phyloP scores from a whole-genome alignment of 352 stramenopile genomes.

The Globisporangium middletonii region DNA sequence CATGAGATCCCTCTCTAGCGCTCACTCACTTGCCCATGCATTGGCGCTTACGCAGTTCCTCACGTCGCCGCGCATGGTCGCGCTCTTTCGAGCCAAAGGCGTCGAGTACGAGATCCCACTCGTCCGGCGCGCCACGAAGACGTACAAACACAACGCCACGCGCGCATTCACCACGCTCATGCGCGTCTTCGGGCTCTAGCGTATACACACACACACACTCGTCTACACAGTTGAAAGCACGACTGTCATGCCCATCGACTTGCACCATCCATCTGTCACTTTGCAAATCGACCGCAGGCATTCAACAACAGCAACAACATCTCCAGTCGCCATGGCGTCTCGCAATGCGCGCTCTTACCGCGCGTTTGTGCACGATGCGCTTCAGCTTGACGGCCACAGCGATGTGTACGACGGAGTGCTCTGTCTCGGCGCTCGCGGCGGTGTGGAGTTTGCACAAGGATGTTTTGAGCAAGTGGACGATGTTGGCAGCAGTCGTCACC shows the following conservation, averaged over 20 bases:
- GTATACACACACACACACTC: not conserved
- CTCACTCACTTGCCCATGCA: not conserved
- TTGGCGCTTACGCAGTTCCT: conserved; percentile 38
- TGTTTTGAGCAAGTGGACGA: conserved; percentile 23
- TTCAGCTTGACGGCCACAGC: conserved; percentile 18
- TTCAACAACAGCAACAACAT: not conserved
- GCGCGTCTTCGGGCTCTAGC: conserved; percentile 35
- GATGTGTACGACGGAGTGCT: conserved; percentile 48
- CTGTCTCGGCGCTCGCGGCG: conserved; percentile 28
- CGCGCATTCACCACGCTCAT: conserved; percentile 36
- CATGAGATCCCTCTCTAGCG: too few species aligned
- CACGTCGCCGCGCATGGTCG: conserved; percentile 51
- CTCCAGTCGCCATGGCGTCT: conserved; percentile 19
- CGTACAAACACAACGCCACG: conserved; percentile 51
- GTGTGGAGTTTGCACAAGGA: conserved; percentile 35
- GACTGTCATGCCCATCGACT: not conserved
- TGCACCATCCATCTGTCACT: not conserved
- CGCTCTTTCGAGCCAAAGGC: conserved; percentile 37
- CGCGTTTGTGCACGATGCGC: conserved; percentile 23
- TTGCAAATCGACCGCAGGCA: not conserved
- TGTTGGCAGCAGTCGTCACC: not conserved
- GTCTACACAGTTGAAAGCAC: too few species aligned
- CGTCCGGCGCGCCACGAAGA: conserved; percentile 53
- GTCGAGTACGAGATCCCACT: conserved; percentile 30
- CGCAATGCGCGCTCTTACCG: conserved; percentile 43